These are phyloP conservation scores for Colletotrichum eremochloae DNA, from an alignment of 2,329 filamentous ascomycete species.

Conservation along the genomic window DNA sequence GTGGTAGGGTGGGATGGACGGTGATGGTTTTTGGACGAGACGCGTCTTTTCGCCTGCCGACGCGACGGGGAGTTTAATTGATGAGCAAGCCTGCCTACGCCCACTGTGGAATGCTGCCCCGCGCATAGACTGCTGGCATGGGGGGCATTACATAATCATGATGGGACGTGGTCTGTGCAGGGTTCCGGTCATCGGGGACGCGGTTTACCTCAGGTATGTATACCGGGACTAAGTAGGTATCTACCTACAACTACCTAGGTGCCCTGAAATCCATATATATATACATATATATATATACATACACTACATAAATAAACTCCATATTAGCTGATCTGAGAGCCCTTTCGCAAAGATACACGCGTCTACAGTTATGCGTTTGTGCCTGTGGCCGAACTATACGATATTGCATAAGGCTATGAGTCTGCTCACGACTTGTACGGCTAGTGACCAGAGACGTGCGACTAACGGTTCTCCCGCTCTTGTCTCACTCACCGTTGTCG, in stretches of 20 bases:
- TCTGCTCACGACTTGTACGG: background rate
- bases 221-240: no score
- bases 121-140: background rate
- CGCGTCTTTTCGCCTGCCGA: constrained; percentile 37
- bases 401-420: background rate
- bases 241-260: no score
- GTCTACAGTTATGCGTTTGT: no score
- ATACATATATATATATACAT: no score
- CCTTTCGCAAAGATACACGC: no score
- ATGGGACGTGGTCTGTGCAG: background rate
- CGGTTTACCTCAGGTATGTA: no score
- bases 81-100: constrained; percentile 4
- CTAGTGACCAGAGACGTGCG: background rate
- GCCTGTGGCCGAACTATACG: no score
- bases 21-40: constrained; percentile 36
- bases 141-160: background rate
- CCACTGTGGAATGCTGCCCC: constrained; percentile 27
- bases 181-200: background rate
- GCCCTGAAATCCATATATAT: background rate
- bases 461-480: background rate
- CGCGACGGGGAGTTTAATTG: constrained; percentile 40
- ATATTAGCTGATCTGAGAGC: no score
- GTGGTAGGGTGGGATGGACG: constrained; percentile 38
- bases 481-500: background rate
- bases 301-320: no score